A percentile compares a stretch with the other conserved stretches of the same genome.
Evolutionary conservation across 805 yeast genomes (phyloP).

Genomic region (Tetrapisispora pingtungensis): DNA sequence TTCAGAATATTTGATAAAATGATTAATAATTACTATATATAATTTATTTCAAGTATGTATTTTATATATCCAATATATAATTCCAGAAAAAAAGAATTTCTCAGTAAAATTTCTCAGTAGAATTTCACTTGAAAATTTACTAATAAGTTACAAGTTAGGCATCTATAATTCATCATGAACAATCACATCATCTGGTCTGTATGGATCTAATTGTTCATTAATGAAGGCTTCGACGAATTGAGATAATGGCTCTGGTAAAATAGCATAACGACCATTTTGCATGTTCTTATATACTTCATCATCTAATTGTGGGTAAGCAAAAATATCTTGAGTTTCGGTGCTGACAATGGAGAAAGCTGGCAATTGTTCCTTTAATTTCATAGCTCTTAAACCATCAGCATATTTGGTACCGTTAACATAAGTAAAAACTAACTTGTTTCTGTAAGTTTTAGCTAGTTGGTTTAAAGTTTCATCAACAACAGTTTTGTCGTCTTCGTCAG

Average conservation of each 20-base stretch:
- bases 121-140: no score
- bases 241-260: neutral
- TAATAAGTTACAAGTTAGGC: neutral
- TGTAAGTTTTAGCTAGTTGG: slow-evolving; percentile 58
- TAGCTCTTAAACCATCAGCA: slow-evolving; percentile 81
- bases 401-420: slow-evolving; percentile 72
- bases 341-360: slow-evolving; percentile 83
- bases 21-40: no score
- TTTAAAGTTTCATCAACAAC: slow-evolving; percentile 42
- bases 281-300: slow-evolving; percentile 20
- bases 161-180: slow-evolving; percentile 7
- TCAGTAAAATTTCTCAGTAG: no score
- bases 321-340: slow-evolving; percentile 55
- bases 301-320: slow-evolving; percentile 53
- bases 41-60: no score
- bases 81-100: no score
- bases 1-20: no score
- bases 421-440: slow-evolving; percentile 79
- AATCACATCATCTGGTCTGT: slow-evolving; percentile 6
- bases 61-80: no score
- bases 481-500: slow-evolving; percentile 54
- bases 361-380: slow-evolving; percentile 77
- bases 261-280: neutral
- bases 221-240: neutral
- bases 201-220: neutral